Base-by-base conservation (phyloP, 2,329 filamentous ascomycete species). In the Iodosphaeria phyllophila region DNA sequence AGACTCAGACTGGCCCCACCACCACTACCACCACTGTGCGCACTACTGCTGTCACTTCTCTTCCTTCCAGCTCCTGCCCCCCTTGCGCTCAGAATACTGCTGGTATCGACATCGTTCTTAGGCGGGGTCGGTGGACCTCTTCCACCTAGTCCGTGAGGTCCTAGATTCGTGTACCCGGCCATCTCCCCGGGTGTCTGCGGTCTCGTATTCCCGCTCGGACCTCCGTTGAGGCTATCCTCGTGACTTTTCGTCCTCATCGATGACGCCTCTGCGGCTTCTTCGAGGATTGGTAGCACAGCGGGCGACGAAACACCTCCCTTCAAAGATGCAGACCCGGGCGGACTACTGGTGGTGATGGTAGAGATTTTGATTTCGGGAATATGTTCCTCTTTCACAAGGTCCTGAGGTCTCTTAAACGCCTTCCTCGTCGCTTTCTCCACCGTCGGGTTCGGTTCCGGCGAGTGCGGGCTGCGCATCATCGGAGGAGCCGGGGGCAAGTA, bases 231-330 rank as follows among this genome's bases (percentile, higher is more conserved):
- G 11, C 41, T 47, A 30, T 62, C 65, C 29, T 54, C 51, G 13
- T 58, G 59, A 39, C 65, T 68, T 27, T 61, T 60, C 16, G 60
- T 65, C 2, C 70, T 68, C 13, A 70, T 61, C 30, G 74, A 79
- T 6, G 61, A 66, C 7, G 60, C 73, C 47, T 93, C 86, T 5
- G 71, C 77, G n/a, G 71, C 75, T 50, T 95, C 86, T 36, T 92
- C 79, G 5, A 95, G 83, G 7, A 93, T 74, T 0, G 86, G 86
- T 3, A 95, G 53, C 2, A 51, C 62, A 41, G 44, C 41, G 27
- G 39, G 42, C 4, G 45, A 41, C n/a, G n/a, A n/a, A n/a, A n/a
- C n/a, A 16, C 35, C 43, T 6, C 35, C 30, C 24, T 39, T 41
- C 8, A 31, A 26, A 7, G 35, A 27, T 15, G 35, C 37, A 12